Base-by-base conservation (phyloP, 2,329 filamentous ascomycete species). In the Parafenestella ontariensis region DNA sequence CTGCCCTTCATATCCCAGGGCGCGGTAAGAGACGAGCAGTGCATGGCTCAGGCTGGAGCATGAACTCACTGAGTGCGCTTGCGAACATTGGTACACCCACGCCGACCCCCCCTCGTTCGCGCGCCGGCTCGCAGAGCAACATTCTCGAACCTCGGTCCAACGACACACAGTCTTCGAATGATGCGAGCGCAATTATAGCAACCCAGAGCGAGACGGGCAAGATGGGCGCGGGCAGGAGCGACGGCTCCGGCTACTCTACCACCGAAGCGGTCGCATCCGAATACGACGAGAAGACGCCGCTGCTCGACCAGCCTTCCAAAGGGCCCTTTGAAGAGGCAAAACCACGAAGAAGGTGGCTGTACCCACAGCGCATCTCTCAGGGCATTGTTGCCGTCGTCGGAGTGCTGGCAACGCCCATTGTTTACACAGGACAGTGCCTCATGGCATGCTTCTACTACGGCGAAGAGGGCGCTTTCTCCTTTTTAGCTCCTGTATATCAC, bases 31-130 rank as follows among this genome's bases (percentile, higher is more conserved):
- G n/a, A 31, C 31, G 20, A n/a, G 28, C 49, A 49, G 57, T 66
- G 74, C 73, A 82, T 83, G 81, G 78, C 79, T 74, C 71, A 64
- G 65, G 69, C 73, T 77, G 78, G 82, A 90, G 84, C 80, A 97
- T 97, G 94, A 97, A 97, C 87, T 96, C 93, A 71, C 83, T 96
- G 82, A 96, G 95, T 81, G 91, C 96, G 77, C 87, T 97, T 76
- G 95, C 92, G 72, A 87, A 91, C 75, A 85, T 87, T 72, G 84
- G 85, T 72, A 82, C 83, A 61, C 80, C 83, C 62, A 78, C 78
- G 56, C 74, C 82, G 48, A 77, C 75, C 49, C 79, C 79, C 53
- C 72, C 78, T 54, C 82, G 83, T 61, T 82, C 82, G 58, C 82
- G 84, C 65, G 82, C 83, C 58, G 78, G 77, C 58, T 85, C 83